These are phyloP conservation scores for Parmales sp. DNA, from an alignment of 108 stramenopile genomes.

Conservation along the genomic window DNA sequence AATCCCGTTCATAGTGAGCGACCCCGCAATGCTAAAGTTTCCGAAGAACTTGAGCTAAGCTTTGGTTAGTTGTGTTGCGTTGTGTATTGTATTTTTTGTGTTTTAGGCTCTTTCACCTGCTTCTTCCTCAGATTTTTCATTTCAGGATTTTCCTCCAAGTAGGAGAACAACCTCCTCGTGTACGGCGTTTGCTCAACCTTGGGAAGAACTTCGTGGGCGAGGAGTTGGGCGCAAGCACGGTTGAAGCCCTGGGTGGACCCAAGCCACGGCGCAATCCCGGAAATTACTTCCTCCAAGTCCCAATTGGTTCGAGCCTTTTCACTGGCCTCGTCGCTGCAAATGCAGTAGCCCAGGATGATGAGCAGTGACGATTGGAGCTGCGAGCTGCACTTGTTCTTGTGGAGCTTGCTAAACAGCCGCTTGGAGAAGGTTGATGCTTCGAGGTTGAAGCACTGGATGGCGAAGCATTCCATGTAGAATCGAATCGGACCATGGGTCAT, in stretches of 20 bases:
- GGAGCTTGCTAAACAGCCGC: neutral
- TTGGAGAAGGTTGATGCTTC: constrained; percentile 20
- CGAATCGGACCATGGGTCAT: constrained; percentile 62
- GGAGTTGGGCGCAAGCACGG: constrained; percentile 63
- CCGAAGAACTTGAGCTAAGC: neutral
- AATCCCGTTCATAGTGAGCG: neutral
- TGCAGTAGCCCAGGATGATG: neutral
- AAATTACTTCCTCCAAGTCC: constrained; percentile 38
- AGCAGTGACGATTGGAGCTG: neutral
- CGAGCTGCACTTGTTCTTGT: neutral
- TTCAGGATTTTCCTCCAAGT: constrained; percentile 60
- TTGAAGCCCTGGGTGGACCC: constrained; percentile 57
- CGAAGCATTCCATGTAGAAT: constrained; percentile 65
- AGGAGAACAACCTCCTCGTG: constrained; percentile 31
- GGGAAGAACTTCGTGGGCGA: constrained; percentile 57
- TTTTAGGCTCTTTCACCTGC: constrained; percentile 49
- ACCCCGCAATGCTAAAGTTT: neutral
- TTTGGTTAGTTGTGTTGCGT: too few relatives aligned
- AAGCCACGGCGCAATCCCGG: constrained; percentile 66
- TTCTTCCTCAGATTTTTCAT: constrained; percentile 65
- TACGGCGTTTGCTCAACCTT: constrained; percentile 21
- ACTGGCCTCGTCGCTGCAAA: neutral
- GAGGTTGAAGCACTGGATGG: constrained; percentile 51
- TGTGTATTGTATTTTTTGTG: too few relatives aligned
- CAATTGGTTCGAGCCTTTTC: too few relatives aligned